Conservation (phyloP, 2,329 filamentous ascomycete genomes). For the Cladophialophora immunda region DNA sequence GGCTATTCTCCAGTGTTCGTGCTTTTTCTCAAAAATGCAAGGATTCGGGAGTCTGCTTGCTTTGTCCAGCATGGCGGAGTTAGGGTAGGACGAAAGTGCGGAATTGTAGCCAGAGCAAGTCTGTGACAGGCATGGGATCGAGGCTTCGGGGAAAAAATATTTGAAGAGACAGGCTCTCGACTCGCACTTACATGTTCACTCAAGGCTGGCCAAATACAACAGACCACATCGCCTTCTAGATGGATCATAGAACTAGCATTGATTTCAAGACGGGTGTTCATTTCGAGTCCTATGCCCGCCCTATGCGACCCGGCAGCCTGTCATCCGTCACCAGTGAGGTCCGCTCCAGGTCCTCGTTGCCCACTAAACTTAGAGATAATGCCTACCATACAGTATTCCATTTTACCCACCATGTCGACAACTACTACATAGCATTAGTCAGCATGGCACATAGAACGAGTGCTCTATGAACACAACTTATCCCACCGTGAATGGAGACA, state of each 20-base stretch:
- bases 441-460: too few species aligned
- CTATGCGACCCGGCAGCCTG: too few species aligned
- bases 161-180: constrained; percentile 29
- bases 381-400: too few species aligned
- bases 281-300: not conserved
- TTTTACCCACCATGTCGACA: too few species aligned
- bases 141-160: constrained; percentile 16
- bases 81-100: constrained; percentile 30
- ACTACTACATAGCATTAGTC: too few species aligned
- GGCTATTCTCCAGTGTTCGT: constrained; percentile 30
- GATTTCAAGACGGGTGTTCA: not conserved
- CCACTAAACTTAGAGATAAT: too few species aligned
- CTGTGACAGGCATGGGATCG: constrained; percentile 16
- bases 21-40: constrained; percentile 15
- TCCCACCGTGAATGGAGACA: too few species aligned
- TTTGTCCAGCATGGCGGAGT: constrained; percentile 35
- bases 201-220: constrained; percentile 17
- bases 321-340: too few species aligned
- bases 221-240: constrained; percentile 25
- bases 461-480: too few species aligned
- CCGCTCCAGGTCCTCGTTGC: too few species aligned
- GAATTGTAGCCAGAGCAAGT: constrained; percentile 19
- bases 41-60: constrained; percentile 14
- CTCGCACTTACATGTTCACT: constrained; percentile 23
- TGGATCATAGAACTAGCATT: constrained; percentile 24